Evolutionary conservation across 768 basidiomycete species (phyloP), one percentile per base, ranked within the genome.

Genomic region (Macrolepiota dolichaula): DNA sequence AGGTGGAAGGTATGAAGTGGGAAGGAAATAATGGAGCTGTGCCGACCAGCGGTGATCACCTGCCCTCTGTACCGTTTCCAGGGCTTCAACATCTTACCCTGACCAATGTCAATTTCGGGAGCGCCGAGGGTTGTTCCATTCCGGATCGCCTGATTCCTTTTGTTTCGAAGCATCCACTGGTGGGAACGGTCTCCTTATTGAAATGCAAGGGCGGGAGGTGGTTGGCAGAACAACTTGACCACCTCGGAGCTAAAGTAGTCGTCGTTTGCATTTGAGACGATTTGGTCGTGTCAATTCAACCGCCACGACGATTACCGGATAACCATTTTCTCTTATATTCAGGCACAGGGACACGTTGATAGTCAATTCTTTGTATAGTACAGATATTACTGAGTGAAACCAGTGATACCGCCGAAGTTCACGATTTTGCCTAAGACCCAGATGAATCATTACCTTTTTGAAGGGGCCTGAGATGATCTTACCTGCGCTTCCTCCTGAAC

Each of bases 401-500:
- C 59, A 19, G 44, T 50, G 17, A 57, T 62, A 29, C 61, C 61
- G 27, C 38, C 13, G 22, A 62, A 56, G 27, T 62, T 62, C 5
- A 55, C 64, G 61, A 38, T 58, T 53, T 59, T 60, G 37, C 65
- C 65, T 66, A 5, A 35, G 42, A 46, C 51, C 32, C 25, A 24
- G 38, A 15, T 22, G 11, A 19, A 4, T 44, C 27, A 15, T 17
- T 44, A 19, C 2, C 42, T 12, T 49, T 5, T 49, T 49, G 9
- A 24, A 22, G 3, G 19, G 9, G 12, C 7, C 47, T 3, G 25
- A 22, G 6, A 1, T 27, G 49, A 27, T 51, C 62, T 54, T 60
- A 69, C 71, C 69, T 47, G 66, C 56, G 42, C 57, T 52, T 27
- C 70, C 69, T 27, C 70, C 70, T 10, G 59, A 59, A 19, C 68